Evolutionary conservation across 2,329 filamentous ascomycete genomes (phyloP).

Genomic region (Epichloe baconii): DNA sequence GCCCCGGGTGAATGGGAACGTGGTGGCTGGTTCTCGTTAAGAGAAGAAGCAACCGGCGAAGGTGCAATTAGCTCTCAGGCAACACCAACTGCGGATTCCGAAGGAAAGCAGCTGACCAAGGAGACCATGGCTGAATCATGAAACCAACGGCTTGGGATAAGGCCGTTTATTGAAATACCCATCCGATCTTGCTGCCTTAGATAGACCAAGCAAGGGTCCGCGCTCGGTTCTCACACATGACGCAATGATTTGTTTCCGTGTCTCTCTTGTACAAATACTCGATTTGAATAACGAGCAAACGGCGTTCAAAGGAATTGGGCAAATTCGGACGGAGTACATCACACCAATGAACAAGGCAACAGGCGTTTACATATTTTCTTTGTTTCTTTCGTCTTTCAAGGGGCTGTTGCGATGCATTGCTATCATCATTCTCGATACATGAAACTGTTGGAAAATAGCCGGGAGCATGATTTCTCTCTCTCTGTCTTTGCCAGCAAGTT

Average conservation of each 20-base stretch:
- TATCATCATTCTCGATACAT: neutral
- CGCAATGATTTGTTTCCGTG: neutral
- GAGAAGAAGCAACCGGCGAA: slow-evolving; percentile 4
- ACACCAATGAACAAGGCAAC: neutral
- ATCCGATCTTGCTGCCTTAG: neutral
- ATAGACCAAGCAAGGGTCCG: neutral
- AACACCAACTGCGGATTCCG: slow-evolving; percentile 16
- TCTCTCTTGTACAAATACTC: neutral
- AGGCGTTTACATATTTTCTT: neutral
- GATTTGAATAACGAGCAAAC: neutral
- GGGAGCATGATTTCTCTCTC: neutral
- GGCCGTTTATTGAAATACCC: neutral
- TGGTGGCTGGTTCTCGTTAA: slow-evolving; percentile 64
- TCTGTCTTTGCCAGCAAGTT: too few species aligned
- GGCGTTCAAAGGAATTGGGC: neutral
- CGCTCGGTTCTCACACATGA: neutral
- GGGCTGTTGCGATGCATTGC: neutral
- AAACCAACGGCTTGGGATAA: neutral
- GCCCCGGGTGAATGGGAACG: slow-evolving; percentile 62
- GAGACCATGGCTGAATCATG: neutral
- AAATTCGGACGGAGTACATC: neutral
- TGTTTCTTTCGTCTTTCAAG: neutral
- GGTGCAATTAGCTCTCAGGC: slow-evolving; percentile 11
- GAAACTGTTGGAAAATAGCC: neutral
- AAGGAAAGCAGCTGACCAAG: neutral